Percentiles rank a stretch among this genome's conserved stretches.
Conservation (phyloP, 192 early-diverging fungal genomes). For the Rhizophagus clarus region DNA sequence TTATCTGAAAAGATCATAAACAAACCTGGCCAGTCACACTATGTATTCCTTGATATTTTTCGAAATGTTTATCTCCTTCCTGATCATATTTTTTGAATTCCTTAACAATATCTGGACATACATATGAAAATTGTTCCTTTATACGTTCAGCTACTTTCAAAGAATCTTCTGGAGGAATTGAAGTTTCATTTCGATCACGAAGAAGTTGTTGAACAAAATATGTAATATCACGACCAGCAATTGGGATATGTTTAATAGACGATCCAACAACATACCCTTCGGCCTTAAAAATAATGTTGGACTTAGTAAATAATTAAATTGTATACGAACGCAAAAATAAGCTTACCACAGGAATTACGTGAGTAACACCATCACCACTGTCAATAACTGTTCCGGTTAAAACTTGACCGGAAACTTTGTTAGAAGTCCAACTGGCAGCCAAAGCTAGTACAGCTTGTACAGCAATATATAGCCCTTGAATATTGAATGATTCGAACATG, state of each 20-base stretch:
- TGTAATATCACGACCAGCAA: conserved; percentile 97
- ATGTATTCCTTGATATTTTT: conserved; percentile 83
- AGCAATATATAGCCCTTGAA: conserved; percentile 97
- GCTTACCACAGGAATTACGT: conserved; percentile 96
- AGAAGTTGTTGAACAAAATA: conserved; percentile 97
- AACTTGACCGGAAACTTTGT: conserved; percentile 80
- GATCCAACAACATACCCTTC: conserved; percentile 98
- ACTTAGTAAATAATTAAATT: not conserved
- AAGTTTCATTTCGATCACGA: conserved; percentile 92
- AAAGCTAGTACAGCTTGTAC: conserved; percentile 99
- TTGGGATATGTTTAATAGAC: conserved; percentile 98
- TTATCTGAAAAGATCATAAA: not conserved
- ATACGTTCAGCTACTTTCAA: conserved; percentile 92
- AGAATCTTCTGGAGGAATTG: conserved; percentile 96
- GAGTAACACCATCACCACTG: conserved; percentile 97
- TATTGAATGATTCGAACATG: conserved; percentile 99
- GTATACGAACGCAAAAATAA: too few relatives aligned
- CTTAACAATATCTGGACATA: conserved; percentile 95
- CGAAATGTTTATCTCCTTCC: conserved; percentile 88
- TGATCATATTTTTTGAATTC: conserved; percentile 94
- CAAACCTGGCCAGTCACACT: conserved; percentile 80
- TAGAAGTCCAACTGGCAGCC: conserved; percentile 92
- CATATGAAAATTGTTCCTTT: conserved; percentile 97
- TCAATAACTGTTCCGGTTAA: conserved; percentile 99
- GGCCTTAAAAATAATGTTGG: conserved; percentile 55